Percentiles rank a stretch among this genome's conserved stretches.
phyloP scores from a whole-genome alignment of 1,284 basidiomycete species.

The Irpex sp. region DNA sequence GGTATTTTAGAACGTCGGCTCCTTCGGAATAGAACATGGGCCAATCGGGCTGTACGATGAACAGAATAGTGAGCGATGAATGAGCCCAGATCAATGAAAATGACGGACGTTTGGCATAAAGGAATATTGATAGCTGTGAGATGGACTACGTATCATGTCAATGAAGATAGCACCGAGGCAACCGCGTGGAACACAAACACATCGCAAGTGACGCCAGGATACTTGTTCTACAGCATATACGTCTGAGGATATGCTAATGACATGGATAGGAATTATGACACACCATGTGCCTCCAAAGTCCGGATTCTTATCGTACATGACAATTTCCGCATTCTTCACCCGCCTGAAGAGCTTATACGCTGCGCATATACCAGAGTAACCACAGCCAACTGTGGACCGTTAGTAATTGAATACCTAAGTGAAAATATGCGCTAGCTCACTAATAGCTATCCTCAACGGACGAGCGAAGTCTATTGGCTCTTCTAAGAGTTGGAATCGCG shows the following conservation, averaged over 20 bases:
- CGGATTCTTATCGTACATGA: conserved; percentile 52
- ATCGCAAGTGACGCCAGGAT: conserved; percentile 47
- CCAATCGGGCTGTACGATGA: conserved; percentile 14
- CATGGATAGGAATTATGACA: conserved; percentile 21
- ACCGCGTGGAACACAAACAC: neutral
- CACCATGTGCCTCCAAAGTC: conserved; percentile 58
- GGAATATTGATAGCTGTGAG: conserved; percentile 47
- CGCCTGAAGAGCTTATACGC: neutral
- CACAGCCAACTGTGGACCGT: neutral
- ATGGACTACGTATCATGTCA: neutral
- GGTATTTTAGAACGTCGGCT: no score
- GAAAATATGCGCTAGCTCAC: neutral
- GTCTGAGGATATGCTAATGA: neutral
- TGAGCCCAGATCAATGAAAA: conserved; percentile 51
- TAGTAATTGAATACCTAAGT: neutral
- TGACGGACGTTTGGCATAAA: conserved; percentile 44
- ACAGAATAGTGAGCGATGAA: conserved; percentile 52
- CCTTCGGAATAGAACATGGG: no score
- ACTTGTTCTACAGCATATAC: neutral
- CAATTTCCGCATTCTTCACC: conserved; percentile 41
- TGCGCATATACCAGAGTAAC: conserved; percentile 2
- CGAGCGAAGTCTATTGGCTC: neutral
- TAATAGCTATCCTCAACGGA: neutral
- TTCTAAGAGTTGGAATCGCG: neutral
- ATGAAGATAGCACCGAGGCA: neutral